Conservation (phyloP, 441 rosid genomes). For the Sinapis alba region DNA sequence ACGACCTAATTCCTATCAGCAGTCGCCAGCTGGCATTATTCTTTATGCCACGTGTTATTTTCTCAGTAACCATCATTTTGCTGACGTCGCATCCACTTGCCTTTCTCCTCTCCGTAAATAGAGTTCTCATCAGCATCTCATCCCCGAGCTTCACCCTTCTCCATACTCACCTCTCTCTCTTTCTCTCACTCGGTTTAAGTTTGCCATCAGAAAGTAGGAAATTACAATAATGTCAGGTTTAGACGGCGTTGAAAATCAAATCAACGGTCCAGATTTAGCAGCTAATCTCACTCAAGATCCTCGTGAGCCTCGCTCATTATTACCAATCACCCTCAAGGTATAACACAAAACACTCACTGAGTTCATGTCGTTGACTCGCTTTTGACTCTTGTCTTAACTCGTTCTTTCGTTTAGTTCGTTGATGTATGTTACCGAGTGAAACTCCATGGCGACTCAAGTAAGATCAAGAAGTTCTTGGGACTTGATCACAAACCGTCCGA, state of each 20-base stretch:
- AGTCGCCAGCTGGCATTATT: slow-evolving; percentile 34
- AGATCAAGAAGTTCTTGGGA: slow-evolving; percentile 45
- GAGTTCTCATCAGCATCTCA: slow-evolving; percentile 20
- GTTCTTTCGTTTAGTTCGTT: slow-evolving; percentile 54
- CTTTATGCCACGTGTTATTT: slow-evolving; percentile 35
- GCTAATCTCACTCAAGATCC: slow-evolving; percentile 45
- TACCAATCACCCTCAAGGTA: slow-evolving; percentile 84
- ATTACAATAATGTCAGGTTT: slow-evolving; percentile 49
- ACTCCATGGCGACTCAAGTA: slow-evolving; percentile 39
- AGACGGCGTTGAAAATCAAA: slow-evolving; percentile 41
- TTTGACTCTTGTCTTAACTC: slow-evolving; percentile 37
- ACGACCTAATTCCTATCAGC: slow-evolving; percentile 23
- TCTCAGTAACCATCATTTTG: slow-evolving; percentile 2
- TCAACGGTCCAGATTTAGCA: slow-evolving; percentile 45
- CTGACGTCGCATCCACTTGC: slow-evolving; percentile 64
- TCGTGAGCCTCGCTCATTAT: slow-evolving; percentile 49
- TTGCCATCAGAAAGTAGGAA: not conserved
- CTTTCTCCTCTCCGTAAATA: slow-evolving; percentile 48
- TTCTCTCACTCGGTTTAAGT: slow-evolving; percentile 10
- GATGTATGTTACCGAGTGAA: slow-evolving; percentile 68
- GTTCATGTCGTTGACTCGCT: slow-evolving; percentile 22
- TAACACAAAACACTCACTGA: slow-evolving; percentile 3
- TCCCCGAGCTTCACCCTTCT: slow-evolving; percentile 18
- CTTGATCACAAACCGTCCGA: slow-evolving; percentile 32
- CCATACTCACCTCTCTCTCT: not conserved